A percentile compares a stretch with the other conserved stretches of the same genome.
These are phyloP conservation scores for Oligophagozyma castellii DNA, from an alignment of 1,139 yeast genomes.

Conservation along the genomic window DNA sequence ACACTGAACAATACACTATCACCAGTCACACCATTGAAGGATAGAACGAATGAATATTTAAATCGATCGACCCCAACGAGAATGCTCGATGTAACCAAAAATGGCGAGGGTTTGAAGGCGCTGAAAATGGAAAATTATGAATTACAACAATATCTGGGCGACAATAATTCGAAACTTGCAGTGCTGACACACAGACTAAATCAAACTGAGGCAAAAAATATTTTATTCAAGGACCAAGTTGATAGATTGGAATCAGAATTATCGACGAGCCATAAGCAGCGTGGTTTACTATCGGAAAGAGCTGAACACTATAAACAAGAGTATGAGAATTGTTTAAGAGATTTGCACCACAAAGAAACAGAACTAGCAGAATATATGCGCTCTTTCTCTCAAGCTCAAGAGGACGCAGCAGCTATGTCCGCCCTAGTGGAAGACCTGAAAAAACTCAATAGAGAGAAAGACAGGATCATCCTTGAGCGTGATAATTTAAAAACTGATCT, in stretches of 20 bases:
- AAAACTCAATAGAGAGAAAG: constrained; percentile 39
- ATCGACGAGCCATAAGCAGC: constrained; percentile 19
- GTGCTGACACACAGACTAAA: constrained; percentile 13
- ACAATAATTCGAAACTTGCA: constrained; percentile 14
- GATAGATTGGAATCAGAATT: constrained; percentile 18
- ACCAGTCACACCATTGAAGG: constrained; percentile 23
- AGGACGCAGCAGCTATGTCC: constrained; percentile 49
- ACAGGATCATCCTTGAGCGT: constrained; percentile 45
- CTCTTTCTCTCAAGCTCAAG: constrained; percentile 39
- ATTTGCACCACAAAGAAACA: constrained; percentile 68
- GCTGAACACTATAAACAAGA: constrained; percentile 54
- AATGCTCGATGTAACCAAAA: constrained; percentile 18
- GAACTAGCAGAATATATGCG: constrained; percentile 42
- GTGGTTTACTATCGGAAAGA: constrained; percentile 19
- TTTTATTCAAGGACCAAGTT: constrained; percentile 20
- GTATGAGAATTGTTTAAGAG: constrained; percentile 61
- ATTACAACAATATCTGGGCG: constrained; percentile 29
- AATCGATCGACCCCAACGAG: constrained; percentile 26
- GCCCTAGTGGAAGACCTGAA: constrained; percentile 43
- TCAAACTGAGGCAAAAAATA: constrained; percentile 16
- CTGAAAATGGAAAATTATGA: constrained; percentile 29
- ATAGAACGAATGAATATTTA: constrained; percentile 21
- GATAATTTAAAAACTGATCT: constrained; percentile 39
- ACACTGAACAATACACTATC: constrained; percentile 18
- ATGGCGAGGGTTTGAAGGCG: constrained; percentile 27